Conservation (phyloP, 2,329 filamentous ascomycete species). For the Calycina marina region DNA sequence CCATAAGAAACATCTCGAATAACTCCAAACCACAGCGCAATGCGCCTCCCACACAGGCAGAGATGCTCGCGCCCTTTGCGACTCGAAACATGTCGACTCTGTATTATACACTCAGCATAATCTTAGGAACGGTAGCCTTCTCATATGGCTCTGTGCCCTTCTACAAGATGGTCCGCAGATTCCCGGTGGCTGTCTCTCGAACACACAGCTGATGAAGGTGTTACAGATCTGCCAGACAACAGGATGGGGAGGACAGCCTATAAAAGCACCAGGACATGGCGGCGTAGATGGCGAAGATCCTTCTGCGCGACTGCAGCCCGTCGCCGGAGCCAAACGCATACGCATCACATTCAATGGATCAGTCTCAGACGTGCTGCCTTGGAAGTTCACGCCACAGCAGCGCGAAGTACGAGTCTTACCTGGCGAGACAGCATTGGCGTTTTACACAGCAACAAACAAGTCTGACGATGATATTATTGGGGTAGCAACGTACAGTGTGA, state of each 20-base stretch:
- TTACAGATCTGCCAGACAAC: slow-evolving; percentile 66
- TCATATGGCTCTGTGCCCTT: slow-evolving; percentile 74
- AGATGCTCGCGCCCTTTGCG: slow-evolving; percentile 48
- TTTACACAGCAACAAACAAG: slow-evolving; percentile 92
- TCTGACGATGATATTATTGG: slow-evolving; percentile 90
- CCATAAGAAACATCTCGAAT: slow-evolving; percentile 16
- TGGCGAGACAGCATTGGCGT: slow-evolving; percentile 90
- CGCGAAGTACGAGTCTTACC: slow-evolving; percentile 90
- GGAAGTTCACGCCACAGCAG: slow-evolving; percentile 96
- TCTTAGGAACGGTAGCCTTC: slow-evolving; percentile 64
- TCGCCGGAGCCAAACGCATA: slow-evolving; percentile 68
- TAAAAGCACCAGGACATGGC: slow-evolving; percentile 61
- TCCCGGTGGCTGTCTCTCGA: slow-evolving; percentile 2
- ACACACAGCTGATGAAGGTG: slow-evolving; percentile 5
- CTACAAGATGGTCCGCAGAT: slow-evolving; percentile 60
- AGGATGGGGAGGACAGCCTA: slow-evolving; percentile 84
- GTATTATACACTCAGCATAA: slow-evolving; percentile 64
- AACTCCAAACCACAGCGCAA: slow-evolving; percentile 16
- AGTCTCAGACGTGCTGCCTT: slow-evolving; percentile 86
- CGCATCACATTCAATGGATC: slow-evolving; percentile 93
- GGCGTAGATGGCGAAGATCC: slow-evolving; percentile 44
- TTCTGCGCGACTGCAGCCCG: slow-evolving; percentile 63
- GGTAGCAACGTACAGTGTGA: slow-evolving; percentile 94
- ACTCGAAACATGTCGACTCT: slow-evolving; percentile 53
- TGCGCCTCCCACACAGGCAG: slow-evolving; percentile 42